These are phyloP conservation scores for Leccinum incarnatum DNA, from an alignment of 768 basidiomycete genomes.

Conservation along the genomic window DNA sequence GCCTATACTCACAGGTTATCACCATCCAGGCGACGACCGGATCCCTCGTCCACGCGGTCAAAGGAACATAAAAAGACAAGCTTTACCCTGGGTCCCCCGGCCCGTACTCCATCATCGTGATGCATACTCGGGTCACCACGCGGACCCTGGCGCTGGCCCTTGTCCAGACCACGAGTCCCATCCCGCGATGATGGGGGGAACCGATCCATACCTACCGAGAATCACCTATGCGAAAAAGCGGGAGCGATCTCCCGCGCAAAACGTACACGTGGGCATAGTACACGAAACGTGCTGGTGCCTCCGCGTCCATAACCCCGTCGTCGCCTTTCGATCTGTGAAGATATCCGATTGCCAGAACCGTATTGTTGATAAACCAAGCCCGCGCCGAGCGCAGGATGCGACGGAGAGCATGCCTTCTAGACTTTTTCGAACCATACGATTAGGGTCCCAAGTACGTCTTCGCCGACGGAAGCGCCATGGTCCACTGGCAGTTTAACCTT, in stretches of 20 bases:
- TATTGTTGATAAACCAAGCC: neutral
- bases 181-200: neutral
- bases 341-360: neutral
- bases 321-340: neutral
- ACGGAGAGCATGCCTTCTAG: neutral
- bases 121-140: neutral
- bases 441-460: no score
- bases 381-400: neutral
- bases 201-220: neutral
- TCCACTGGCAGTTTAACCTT: constrained; percentile 6
- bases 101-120: neutral
- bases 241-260: neutral
- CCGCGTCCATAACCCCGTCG: neutral
- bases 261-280: neutral
- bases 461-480: neutral
- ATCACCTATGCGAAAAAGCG: neutral
- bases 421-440: no score
- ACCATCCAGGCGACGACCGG: neutral
- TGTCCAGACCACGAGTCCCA: neutral
- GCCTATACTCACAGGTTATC: neutral
- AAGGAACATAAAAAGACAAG: no score
- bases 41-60: no score
- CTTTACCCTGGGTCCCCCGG: no score
- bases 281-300: no score
- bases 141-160: no score